phyloP scores from a whole-genome alignment of 2,329 filamentous ascomycete species.

The Colletotrichum cordylinicola region DNA sequence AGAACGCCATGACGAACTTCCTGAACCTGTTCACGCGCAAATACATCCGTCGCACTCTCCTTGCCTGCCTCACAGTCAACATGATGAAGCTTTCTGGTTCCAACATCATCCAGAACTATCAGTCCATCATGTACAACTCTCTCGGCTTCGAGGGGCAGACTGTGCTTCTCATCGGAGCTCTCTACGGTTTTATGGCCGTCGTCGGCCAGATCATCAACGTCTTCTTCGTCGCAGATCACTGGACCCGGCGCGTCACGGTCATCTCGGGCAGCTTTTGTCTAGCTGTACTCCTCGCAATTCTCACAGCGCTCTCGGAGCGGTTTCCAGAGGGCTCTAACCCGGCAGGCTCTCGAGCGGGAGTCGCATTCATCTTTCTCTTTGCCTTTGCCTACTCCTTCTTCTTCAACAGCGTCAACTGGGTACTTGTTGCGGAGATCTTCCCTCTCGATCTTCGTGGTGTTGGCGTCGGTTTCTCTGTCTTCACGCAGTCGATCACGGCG shows the following conservation, averaged over 20 bases:
- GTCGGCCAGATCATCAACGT: conserved; percentile 34
- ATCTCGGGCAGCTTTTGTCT: background rate
- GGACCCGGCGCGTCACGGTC: conserved; percentile 25
- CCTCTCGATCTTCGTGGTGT: conserved; percentile 30
- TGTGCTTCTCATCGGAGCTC: conserved; percentile 52
- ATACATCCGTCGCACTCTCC: conserved; percentile 31
- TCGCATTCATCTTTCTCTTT: conserved; percentile 38
- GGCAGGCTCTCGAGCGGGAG: conserved; percentile 26
- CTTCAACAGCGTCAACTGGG: conserved; percentile 38
- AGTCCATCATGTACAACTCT: conserved; percentile 41
- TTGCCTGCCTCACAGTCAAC: conserved; percentile 33
- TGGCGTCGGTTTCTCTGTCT: conserved; percentile 30
- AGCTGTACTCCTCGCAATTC: background rate
- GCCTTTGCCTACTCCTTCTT: conserved; percentile 33
- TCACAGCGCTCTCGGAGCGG: conserved; percentile 26
- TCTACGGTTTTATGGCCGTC: conserved; percentile 39
- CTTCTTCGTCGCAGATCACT: conserved; percentile 31
- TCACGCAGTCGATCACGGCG: conserved; percentile 31
- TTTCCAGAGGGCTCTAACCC: conserved; percentile 24
- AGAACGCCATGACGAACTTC: conserved; percentile 7
- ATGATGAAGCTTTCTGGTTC: conserved; percentile 32
- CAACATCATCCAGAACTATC: conserved; percentile 36
- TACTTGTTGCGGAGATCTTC: conserved; percentile 34
- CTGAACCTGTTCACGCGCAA: conserved; percentile 30
- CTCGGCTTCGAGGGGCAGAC: conserved; percentile 53